Percentiles rank a stretch among this genome's conserved stretches.
These are phyloP conservation scores for Phyllachora maydis DNA, from an alignment of 2,329 filamentous ascomycete genomes.

Conservation along the genomic window DNA sequence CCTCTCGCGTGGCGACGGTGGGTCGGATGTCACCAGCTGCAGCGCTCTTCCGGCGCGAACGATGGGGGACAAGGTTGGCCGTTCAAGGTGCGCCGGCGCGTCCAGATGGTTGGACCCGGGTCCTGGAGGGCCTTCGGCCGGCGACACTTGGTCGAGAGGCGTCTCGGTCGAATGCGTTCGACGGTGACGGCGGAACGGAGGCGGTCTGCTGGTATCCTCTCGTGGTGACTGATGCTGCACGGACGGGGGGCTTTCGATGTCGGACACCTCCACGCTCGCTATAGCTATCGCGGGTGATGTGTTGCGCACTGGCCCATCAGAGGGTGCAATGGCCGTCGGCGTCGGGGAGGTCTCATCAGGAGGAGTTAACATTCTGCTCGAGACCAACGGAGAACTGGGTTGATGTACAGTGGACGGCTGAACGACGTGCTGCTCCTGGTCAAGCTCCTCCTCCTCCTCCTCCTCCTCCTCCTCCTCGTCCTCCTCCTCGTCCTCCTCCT, in stretches of 20 bases:
- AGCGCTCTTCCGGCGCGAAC: constrained; percentile 34
- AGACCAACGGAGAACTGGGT: too few relatives aligned
- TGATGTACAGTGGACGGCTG: too few relatives aligned
- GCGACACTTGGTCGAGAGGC: constrained; percentile 6
- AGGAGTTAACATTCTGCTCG: too few relatives aligned
- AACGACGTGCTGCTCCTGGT: background rate
- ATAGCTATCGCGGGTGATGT: too few relatives aligned
- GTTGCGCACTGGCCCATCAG: too few relatives aligned
- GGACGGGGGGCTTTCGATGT: too few relatives aligned
- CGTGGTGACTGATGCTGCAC: too few relatives aligned
- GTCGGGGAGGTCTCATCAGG: background rate
- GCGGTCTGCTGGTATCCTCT: too few relatives aligned
- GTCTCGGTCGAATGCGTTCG: constrained; percentile 8
- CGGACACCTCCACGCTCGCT: too few relatives aligned
- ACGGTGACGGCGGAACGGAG: constrained; percentile 5
- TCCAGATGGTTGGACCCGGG: constrained; percentile 6
- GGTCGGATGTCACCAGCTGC: constrained; percentile 36
- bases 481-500: constrained; percentile 3
- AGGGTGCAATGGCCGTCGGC: background rate
- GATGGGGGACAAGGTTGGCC: constrained; percentile 32
- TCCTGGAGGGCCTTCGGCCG: constrained; percentile 3
- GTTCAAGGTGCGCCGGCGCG: constrained; percentile 10
- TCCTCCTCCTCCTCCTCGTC: constrained; percentile 2
- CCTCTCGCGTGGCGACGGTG: constrained; percentile 30
- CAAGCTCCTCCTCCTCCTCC: constrained; percentile 2